Evolutionary conservation across 495 filamentous ascomycete species (phyloP).

Genomic region (Lepidopterella palustris): DNA sequence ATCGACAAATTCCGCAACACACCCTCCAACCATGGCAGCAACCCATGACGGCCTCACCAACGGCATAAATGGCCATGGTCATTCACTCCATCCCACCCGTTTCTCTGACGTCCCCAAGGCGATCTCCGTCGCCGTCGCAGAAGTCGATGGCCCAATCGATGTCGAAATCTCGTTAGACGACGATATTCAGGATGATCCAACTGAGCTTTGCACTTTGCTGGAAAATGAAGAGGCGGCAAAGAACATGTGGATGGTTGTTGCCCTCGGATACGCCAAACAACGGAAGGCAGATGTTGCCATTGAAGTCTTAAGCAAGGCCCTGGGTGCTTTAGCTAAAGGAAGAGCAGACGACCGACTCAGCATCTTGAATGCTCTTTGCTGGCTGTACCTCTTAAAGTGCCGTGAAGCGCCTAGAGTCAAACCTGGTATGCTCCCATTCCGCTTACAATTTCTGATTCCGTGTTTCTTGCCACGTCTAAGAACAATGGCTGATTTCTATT

Average conservation of each 20-base stretch:
- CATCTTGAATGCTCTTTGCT: conserved; percentile 76
- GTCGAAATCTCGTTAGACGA: conserved; percentile 91
- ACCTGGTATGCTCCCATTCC: conserved; percentile 29
- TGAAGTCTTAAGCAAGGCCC: conserved; percentile 80
- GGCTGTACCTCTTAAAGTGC: conserved; percentile 88
- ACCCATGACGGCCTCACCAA: conserved; percentile 50
- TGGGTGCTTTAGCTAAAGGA: conserved; percentile 62
- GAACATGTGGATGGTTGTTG: conserved; percentile 91
- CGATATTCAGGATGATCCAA: conserved; percentile 86
- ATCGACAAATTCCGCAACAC: neutral
- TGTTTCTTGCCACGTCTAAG: neutral
- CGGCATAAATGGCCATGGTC: conserved; percentile 49
- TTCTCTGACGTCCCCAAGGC: conserved; percentile 49
- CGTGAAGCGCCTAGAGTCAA: conserved; percentile 70
- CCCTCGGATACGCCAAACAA: conserved; percentile 95
- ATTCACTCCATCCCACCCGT: conserved; percentile 42
- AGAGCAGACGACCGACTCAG: conserved; percentile 78
- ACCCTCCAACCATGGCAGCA: conserved; percentile 45
- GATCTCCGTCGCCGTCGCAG: conserved; percentile 32
- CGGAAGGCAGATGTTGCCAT: conserved; percentile 87
- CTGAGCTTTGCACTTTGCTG: conserved; percentile 85
- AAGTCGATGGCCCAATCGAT: conserved; percentile 63
- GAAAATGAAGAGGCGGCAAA: conserved; percentile 85
- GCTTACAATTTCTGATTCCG: conserved; percentile 34
- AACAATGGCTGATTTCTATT: conserved; percentile 4